Evolutionary conservation across 306 rosid species (phyloP).

Genomic region (Cyclanthera cordifolia): DNA sequence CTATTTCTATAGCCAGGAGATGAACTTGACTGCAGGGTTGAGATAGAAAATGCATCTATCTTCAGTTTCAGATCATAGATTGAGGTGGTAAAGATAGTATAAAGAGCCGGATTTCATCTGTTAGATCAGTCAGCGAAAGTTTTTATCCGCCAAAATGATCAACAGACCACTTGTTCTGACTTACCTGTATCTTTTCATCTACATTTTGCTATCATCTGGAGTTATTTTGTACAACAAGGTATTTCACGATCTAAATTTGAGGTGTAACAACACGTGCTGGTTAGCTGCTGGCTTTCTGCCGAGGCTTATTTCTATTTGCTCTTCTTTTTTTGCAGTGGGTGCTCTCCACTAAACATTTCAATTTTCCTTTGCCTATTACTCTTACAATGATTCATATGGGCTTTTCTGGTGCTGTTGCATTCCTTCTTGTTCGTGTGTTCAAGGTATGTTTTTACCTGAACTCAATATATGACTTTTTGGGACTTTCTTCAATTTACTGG

Average conservation of each 20-base stretch:
- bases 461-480: background rate
- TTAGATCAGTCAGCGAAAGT: constrained; percentile 1
- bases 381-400: constrained; percentile 98
- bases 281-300: background rate
- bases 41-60: constrained; percentile 1
- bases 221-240: constrained; percentile 96
- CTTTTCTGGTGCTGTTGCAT: constrained; percentile 84
- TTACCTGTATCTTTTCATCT: constrained; percentile 66
- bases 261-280: background rate
- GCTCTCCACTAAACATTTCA: constrained; percentile 80
- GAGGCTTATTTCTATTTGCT: background rate
- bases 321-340: constrained; percentile 62
- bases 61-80: background rate
- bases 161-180: constrained; percentile 65
- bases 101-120: background rate
- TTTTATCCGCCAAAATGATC: constrained; percentile 35
- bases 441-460: constrained; percentile 42
- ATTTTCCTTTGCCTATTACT: constrained; percentile 82
- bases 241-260: background rate
- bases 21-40: background rate
- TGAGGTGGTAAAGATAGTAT: constrained; percentile 7
- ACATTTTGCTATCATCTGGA: constrained; percentile 79
- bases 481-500: background rate
- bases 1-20: background rate
- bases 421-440: constrained; percentile 76